Evolutionary conservation across 1,284 basidiomycete species (phyloP).

Genomic region (Heterobasidion irregulare): DNA sequence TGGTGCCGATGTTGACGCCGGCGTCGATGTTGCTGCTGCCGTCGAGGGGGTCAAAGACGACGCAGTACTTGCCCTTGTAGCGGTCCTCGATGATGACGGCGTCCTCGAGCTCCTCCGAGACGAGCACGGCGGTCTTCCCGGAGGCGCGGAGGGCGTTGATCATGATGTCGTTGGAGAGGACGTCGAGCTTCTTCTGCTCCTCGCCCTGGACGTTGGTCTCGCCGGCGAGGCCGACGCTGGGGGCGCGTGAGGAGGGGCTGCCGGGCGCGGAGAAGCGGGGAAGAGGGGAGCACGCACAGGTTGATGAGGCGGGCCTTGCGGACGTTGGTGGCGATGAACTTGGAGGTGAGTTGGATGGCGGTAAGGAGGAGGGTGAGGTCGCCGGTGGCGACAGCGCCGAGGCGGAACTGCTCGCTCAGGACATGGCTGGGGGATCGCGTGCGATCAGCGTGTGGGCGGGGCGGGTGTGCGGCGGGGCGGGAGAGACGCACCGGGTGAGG

Average conservation of each 20-base stretch:
- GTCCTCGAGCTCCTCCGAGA: conserved; percentile 94
- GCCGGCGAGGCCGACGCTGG: conserved; percentile 85
- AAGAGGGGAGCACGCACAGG: conserved; percentile 50
- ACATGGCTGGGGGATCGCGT: conserved; percentile 56
- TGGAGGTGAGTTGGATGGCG: conserved; percentile 92
- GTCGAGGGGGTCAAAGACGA: conserved; percentile 98
- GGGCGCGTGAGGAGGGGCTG: background rate
- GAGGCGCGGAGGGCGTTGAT: conserved; percentile 90
- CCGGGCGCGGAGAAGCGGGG: background rate
- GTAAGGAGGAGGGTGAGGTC: conserved; percentile 93
- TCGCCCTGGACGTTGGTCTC: conserved; percentile 97
- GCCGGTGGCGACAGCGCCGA: conserved; percentile 79
- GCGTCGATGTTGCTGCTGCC: conserved; percentile 99
- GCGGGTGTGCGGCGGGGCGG: conserved; percentile 3
- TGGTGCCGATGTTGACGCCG: conserved; percentile 99
- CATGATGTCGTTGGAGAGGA: conserved; percentile 99
- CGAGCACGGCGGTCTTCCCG: conserved; percentile 93
- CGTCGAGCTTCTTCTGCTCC: conserved; percentile 99
- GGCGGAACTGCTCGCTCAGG: conserved; percentile 71
- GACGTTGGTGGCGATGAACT: conserved; percentile 98
- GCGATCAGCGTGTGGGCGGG: conserved; percentile 5
- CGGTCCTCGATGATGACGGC: conserved; percentile 83
- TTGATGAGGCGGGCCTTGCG: conserved; percentile 97
- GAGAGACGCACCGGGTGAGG: conserved; percentile 64
- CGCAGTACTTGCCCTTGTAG: conserved; percentile 83